Percentiles rank a stretch among this genome's conserved stretches.
These are phyloP conservation scores for Agarophyton chilense DNA, from an alignment of 23 red algal genomes.

Conservation along the genomic window DNA sequence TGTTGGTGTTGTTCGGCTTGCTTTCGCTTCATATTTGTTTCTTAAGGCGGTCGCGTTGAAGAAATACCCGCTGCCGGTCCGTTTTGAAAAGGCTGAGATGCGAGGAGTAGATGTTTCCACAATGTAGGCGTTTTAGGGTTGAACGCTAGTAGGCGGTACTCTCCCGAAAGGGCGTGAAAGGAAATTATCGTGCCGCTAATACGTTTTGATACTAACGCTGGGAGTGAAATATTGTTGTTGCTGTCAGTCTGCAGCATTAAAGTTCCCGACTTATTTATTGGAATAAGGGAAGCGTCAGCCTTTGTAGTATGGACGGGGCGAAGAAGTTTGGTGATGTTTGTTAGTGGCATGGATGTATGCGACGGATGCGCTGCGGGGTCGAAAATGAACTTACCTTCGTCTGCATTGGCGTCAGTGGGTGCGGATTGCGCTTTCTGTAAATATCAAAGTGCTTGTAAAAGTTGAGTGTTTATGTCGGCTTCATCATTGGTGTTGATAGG, in stretches of 20 bases:
- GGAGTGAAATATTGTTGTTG: background rate
- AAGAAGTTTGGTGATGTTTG: background rate
- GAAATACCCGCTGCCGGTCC: too few species aligned
- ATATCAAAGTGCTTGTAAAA: background rate
- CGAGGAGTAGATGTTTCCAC: too few species aligned
- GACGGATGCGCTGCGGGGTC: background rate
- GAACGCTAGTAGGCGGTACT: background rate
- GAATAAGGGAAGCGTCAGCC: background rate
- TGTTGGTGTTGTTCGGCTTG: too few species aligned
- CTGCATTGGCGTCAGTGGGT: too few species aligned
- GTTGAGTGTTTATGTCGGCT: background rate
- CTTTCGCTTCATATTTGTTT: too few species aligned
- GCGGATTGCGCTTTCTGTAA: background rate
- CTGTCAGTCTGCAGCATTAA: background rate
- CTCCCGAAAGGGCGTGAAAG: background rate
- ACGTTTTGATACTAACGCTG: background rate
- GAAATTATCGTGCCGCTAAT: background rate
- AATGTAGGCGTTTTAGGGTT: background rate
- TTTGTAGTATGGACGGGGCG: background rate
- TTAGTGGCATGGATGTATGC: background rate
- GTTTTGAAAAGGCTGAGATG: too few species aligned
- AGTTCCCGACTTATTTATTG: background rate
- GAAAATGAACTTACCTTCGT: background rate
- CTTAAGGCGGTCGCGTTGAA: too few species aligned
- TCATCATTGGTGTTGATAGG: background rate